Evolutionary conservation across 2,329 filamentous ascomycete genomes (phyloP).

Genomic region (Colletotrichum viniferum): DNA sequence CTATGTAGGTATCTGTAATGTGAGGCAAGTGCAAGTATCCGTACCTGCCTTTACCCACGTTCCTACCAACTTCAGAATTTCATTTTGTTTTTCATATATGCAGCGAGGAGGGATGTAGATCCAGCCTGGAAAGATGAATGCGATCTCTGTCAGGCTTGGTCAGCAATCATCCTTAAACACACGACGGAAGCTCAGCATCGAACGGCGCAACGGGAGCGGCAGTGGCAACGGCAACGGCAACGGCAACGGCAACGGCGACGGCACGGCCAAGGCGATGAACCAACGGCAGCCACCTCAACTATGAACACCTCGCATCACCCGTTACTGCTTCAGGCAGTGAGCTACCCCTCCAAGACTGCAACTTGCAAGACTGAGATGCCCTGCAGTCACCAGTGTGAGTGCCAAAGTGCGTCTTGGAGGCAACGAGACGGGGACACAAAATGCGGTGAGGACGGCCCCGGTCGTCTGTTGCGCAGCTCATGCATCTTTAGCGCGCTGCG

Average conservation of each 20-base stretch:
- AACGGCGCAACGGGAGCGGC: background rate
- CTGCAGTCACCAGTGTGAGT: background rate
- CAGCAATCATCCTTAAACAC: background rate
- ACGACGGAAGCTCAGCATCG: background rate
- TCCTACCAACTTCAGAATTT: background rate
- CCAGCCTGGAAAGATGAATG: background rate
- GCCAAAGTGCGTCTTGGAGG: background rate
- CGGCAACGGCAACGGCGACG: background rate
- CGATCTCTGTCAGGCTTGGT: constrained; percentile 6
- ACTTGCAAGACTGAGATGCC: background rate
- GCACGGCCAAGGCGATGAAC: background rate
- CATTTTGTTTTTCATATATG: background rate
- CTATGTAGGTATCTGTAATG: background rate
- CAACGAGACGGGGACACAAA: background rate
- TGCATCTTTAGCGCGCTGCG: background rate
- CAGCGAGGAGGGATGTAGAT: background rate
- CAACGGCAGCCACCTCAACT: background rate
- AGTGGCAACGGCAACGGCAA: constrained; percentile 1
- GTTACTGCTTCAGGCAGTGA: background rate
- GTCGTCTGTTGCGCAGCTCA: background rate
- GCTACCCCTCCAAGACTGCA: background rate
- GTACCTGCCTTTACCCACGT: background rate
- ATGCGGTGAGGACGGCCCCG: constrained; percentile 18
- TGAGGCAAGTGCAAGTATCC: background rate
- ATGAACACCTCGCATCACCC: background rate